Base-by-base conservation (phyloP, 768 basidiomycete genomes). In the Macrolepiota albuminosa region DNA sequence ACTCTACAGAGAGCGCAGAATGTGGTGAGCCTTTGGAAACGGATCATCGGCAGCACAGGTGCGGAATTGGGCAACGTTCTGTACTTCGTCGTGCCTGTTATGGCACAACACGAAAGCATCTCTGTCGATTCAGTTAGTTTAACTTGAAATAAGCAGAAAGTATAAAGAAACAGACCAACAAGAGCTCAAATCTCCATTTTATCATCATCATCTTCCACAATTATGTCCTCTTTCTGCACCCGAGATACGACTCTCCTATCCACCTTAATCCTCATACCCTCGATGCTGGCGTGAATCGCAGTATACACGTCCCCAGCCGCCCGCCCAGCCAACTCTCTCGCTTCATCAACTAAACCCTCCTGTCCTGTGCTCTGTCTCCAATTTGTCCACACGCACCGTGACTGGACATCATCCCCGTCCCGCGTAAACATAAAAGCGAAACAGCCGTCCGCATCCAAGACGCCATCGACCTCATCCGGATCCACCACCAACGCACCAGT, bases 401-500 rank as follows among this genome's bases (percentile, higher is more conserved):
- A 62, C 14, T 70, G 65, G 8, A 62, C 56, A 1, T 54, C 54
- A 0, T 60, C 45, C 1, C 59, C 61, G 9, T 68, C 66, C 56
- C 72, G 71, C 3, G 75, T 71, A 66, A 81, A 79, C 57, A 88
- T 64, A 70, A 90, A 93, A 0, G 87, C 89, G 64, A 92, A 91
- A 64, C 85, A 85, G 0, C 89, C 89, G 5, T 76, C 72, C 6
- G 75, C 81, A 1, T 67, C 72, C 0, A 82, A 65, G 2, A 69
- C 67, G 52, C 86, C 80, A 4, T 75, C 73, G 18, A 78, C 80
- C 9, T 68, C 73, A 21, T 64, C 63, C 1, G 86, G 84, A 67
- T 87, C 85, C 2, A 85, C 71, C 14, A 87, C 67, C 2, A 86
- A 68, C 1, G 62, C 60, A 0, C 74, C 67, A 43, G 40, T 54